phyloP scores from a whole-genome alignment of 2,329 filamentous ascomycete genomes.

The Chaetothyriales sp. region DNA sequence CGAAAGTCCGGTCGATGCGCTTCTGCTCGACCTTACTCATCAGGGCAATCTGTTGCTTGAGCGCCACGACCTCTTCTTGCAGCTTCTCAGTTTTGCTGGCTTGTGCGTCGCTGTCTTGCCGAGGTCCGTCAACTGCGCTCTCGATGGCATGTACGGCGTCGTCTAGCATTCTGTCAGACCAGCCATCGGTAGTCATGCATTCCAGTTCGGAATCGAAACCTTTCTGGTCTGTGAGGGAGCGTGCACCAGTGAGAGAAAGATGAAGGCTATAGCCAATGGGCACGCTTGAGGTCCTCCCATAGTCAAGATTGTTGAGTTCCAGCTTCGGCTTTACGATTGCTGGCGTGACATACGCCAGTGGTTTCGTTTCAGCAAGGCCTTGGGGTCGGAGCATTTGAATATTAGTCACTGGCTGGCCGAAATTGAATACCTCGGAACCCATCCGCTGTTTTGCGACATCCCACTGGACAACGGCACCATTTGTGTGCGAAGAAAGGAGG shows the following conservation, averaged over 20 bases:
- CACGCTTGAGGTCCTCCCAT: constrained; percentile 22
- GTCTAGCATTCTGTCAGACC: constrained; percentile 12
- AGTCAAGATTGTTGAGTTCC: constrained; percentile 23
- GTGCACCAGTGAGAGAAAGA: constrained; percentile 25
- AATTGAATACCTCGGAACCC: constrained; percentile 49
- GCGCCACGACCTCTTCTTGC: constrained; percentile 25
- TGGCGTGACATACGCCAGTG: constrained; percentile 35
- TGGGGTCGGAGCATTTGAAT: constrained; percentile 54
- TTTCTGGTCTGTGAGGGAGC: constrained; percentile 26
- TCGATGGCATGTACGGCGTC: constrained; percentile 15
- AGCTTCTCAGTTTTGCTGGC: constrained; percentile 15
- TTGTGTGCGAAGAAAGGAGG: constrained; percentile 65
- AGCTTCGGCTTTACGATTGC: constrained; percentile 61
- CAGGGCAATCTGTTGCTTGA: constrained; percentile 22
- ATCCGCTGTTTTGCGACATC: constrained; percentile 57
- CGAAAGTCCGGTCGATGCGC: constrained; percentile 24
- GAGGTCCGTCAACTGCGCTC: neutral
- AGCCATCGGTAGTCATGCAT: constrained; percentile 5
- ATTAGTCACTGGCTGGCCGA: constrained; percentile 73
- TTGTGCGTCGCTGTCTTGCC: constrained; percentile 15
- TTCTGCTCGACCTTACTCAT: constrained; percentile 25
- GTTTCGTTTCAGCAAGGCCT: constrained; percentile 27
- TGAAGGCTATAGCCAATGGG: constrained; percentile 29
- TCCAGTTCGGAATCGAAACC: constrained; percentile 18
- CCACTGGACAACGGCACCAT: constrained; percentile 68